Evolutionary conservation across 768 basidiomycete species (phyloP).

Genomic region (Fomitopsis pulvina): DNA sequence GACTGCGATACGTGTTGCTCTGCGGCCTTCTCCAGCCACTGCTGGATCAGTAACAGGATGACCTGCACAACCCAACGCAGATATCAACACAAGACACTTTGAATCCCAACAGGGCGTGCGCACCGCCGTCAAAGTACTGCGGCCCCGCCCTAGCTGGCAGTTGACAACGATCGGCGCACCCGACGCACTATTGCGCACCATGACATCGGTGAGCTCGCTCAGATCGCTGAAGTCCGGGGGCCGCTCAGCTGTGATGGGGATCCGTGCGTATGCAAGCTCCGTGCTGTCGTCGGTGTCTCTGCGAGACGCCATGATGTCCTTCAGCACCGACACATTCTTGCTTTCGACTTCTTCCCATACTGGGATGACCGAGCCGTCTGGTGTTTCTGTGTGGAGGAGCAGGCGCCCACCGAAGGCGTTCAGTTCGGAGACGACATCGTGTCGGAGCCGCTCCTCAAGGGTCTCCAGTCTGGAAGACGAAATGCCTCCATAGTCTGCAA

Average conservation of each 20-base stretch:
- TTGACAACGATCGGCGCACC: conserved; percentile 87
- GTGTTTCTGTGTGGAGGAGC: conserved; percentile 83
- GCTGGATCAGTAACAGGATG: conserved; percentile 73
- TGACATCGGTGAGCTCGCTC: conserved; percentile 72
- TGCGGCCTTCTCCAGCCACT: conserved; percentile 58
- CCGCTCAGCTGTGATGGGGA: conserved; percentile 91
- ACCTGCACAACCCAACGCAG: conserved; percentile 44
- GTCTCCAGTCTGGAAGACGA: conserved; percentile 84
- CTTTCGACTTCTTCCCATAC: conserved; percentile 87
- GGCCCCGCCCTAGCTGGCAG: conserved; percentile 89
- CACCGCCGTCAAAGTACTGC: conserved; percentile 88
- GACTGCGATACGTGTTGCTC: conserved; percentile 27
- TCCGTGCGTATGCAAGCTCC: conserved; percentile 70
- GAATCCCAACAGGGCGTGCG: conserved; percentile 20
- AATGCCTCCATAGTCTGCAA: conserved; percentile 90
- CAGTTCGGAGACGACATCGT: conserved; percentile 83
- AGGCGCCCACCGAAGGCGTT: conserved; percentile 81
- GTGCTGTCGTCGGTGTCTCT: conserved; percentile 37
- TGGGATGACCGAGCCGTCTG: conserved; percentile 84
- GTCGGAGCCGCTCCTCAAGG: conserved; percentile 82
- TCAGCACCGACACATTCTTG: conserved; percentile 70
- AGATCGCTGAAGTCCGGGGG: conserved; percentile 71
- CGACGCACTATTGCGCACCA: conserved; percentile 58
- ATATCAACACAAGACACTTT: neutral
- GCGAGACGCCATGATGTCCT: conserved; percentile 78